A percentile compares a stretch with the other conserved stretches of the same genome.
Conservation (phyloP, 257 asterid genomes). For the Solanum tacnaense region DNA sequence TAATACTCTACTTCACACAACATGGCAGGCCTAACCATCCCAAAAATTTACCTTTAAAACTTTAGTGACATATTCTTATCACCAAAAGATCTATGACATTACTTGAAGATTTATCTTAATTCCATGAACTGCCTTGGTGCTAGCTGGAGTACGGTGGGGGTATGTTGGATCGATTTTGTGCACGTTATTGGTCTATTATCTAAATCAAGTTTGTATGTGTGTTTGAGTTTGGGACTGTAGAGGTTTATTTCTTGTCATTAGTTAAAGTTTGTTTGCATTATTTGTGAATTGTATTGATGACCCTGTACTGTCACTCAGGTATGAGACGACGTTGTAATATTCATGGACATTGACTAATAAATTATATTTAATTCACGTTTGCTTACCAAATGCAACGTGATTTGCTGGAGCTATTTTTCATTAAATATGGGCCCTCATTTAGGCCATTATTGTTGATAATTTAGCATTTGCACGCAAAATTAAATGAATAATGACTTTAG, state of each 20-base stretch:
- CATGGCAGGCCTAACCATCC: not conserved
- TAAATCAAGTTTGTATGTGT: not conserved
- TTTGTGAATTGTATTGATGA: not conserved
- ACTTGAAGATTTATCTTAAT: not conserved
- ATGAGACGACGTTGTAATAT: not conserved
- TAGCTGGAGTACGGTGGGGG: not conserved
- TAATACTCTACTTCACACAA: not conserved
- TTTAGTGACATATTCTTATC: not conserved
- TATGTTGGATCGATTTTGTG: not conserved
- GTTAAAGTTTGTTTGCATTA: not conserved
- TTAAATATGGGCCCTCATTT: not conserved
- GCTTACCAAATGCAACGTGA: not conserved
- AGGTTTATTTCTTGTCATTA: not conserved
- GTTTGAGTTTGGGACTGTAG: not conserved
- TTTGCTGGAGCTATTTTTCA: not conserved
- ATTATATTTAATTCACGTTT: not conserved
- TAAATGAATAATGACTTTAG: not conserved
- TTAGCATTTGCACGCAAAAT: not conserved
- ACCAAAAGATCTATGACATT: not conserved
- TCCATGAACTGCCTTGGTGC: not conserved
- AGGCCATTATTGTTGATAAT: not conserved
- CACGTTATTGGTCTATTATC: not conserved
- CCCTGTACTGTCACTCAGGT: not conserved
- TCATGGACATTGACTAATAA: not conserved
- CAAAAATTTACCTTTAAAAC: not conserved